Evolutionary conservation across 1,284 basidiomycete species (phyloP), one percentile per base, ranked within the genome.

Genomic region (Puccinia hordei): DNA sequence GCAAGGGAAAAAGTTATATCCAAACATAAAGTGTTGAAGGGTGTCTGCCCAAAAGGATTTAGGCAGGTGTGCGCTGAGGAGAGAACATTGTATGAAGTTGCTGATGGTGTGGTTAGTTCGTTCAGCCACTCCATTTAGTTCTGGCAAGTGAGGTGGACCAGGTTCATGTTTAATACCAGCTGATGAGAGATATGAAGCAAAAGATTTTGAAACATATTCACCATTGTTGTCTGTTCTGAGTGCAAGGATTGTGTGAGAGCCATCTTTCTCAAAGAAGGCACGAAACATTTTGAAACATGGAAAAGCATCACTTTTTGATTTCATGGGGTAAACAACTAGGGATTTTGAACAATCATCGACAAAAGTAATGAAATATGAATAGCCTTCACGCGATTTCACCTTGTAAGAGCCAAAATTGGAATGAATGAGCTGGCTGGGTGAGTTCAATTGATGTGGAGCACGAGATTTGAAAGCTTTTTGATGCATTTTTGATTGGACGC

Each of bases 181-280:
- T n/a, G n/a, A n/a, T n/a, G n/a, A n/a, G 30, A 46, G 4, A 10
- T 5, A 5, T 4, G 19, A 41, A 59, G 73, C 22, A 35, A 74
- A 27, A 1, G n/a, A 33, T 15, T 41, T 74, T 27, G 51, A 41
- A 4, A 41, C 38, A 12, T 41, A 41, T 41, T 41, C 38, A 41
- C 38, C 38, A 12, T 12, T 12, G 38, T 73, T 73, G 19, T 74
- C 73, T 4, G 53, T 38, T 1, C 35, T 2, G 1, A 74, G 55
- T 5, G 41, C 1, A 3, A 46, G 22, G 41, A 68, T 68, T 12
- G 76, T 82, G 17, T 15, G 9, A 0, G 82, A 83, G 12, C 82
- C 81, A 24, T 81, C 73, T 30, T 81, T 83, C 72, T 86, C 83
- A 9, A 82, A 81, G 51, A 35, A 27, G 22, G 79, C 24, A 15